Base-by-base conservation (phyloP, 345 rosid genomes). In the Cardiospermum halicacabum region DNA sequence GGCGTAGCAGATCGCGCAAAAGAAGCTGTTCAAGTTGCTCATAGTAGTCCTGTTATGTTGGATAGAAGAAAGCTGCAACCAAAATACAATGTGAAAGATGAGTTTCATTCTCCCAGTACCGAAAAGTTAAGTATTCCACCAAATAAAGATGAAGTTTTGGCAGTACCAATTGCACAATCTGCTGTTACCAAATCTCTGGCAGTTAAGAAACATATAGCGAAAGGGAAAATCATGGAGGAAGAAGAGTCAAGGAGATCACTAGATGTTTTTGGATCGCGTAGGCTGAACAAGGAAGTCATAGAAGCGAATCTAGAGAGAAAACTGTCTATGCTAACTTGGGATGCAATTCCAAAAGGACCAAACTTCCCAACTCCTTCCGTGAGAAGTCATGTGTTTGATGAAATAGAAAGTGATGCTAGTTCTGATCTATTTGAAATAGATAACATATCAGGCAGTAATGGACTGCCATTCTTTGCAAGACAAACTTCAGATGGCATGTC, bases 351-450 rank as follows among this genome's bases (percentile, higher is more conserved):
- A 0, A 81, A 74, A 42, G 34, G 73, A n/a, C 64, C 66, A 22
- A 77, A 50, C 24, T 16, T 71, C 25, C 70, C 72, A 12, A 37
- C 66, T 8, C 37, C 67, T 26, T 58, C 75, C 5, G 32, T 32
- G 11, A 58, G 70, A 50, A 32, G 64, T 22, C 75, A 65, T 30
- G 55, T 61, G 43, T 62, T 32, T 0, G 93, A 87, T 1, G 90
- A 84, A n/a, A 53, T 61, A 2, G 79, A 58, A 54, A 87, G 88
- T 26, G 88, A 84, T 69, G 85, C 75, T 0, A 87, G 94, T 60
- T 84, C 94, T 2, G 94, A 87, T 66, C 80, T 87, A 2, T 87
- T 84, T 39, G 94, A 87, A 79, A 84, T 87, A 34, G 90, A 81
- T 36, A 81, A 77, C 78, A 59, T 82, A 15, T 75, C 89, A 1